A percentile compares a stretch with the other conserved stretches of the same genome.
Evolutionary conservation across 208 protist genomes (phyloP).

Genomic region (Acanthamoeba healyi): DNA sequence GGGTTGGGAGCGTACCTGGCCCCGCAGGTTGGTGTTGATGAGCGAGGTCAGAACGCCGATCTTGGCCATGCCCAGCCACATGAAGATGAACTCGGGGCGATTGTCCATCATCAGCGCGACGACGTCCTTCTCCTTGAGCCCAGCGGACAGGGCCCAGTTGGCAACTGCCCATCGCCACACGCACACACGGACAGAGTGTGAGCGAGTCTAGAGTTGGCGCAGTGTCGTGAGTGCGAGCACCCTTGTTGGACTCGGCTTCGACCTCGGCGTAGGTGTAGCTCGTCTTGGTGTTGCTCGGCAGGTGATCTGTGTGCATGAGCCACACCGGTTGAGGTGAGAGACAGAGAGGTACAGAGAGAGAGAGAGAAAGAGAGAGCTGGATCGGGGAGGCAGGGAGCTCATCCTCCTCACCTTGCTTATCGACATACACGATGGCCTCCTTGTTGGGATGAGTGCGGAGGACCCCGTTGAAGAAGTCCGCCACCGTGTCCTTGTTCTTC

Average conservation of each 20-base stretch:
- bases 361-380: not conserved
- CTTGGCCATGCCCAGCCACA: constrained; percentile 82
- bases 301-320: not conserved
- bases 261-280: constrained; percentile 60
- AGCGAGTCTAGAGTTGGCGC: too few relatives aligned
- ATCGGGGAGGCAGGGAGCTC: not conserved
- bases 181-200: not conserved
- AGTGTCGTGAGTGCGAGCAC: too few relatives aligned
- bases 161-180: not conserved
- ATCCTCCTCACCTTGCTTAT: not conserved
- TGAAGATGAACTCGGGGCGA: constrained; percentile 69
- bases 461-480: not conserved
- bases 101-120: constrained; percentile 76
- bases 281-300: not conserved
- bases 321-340: not conserved
- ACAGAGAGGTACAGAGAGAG: not conserved
- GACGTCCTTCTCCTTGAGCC: constrained; percentile 35
- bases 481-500: not conserved
- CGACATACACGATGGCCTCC: constrained; percentile 42
- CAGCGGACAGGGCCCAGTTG: constrained; percentile 8
- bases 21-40: constrained; percentile 78
- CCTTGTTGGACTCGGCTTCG: constrained; percentile 43
- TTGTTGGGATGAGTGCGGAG: constrained; percentile 17
- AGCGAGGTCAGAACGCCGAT: constrained; percentile 75
- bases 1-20: constrained; percentile 8